Conservation (phyloP, 208 protist species). For the Porcisia deanei region DNA sequence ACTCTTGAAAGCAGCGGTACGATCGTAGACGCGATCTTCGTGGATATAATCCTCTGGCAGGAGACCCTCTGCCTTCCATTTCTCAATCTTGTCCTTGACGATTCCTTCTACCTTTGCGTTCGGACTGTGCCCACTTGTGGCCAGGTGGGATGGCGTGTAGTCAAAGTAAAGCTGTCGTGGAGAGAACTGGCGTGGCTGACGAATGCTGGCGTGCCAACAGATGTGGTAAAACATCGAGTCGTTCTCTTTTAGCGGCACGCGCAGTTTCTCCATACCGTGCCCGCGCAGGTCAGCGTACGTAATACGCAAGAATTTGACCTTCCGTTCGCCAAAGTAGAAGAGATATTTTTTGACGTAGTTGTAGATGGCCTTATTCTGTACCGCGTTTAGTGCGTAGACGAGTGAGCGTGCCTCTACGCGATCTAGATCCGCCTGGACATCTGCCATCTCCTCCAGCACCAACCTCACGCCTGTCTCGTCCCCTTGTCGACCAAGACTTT, state of each 20-base stretch:
- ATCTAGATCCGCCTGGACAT: constrained; percentile 86
- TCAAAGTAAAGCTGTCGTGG: constrained; percentile 92
- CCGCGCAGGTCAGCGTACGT: constrained; percentile 85
- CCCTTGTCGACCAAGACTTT: constrained; percentile 75
- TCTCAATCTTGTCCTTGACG: constrained; percentile 91
- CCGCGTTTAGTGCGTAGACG: constrained; percentile 80
- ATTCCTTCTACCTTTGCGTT: constrained; percentile 91
- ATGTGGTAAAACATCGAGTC: constrained; percentile 92
- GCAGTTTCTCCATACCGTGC: constrained; percentile 79
- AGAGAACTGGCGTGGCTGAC: constrained; percentile 80
- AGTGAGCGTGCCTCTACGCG: constrained; percentile 77
- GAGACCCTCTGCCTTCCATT: constrained; percentile 90
- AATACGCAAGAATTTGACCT: constrained; percentile 85
- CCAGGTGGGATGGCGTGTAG: constrained; percentile 75
- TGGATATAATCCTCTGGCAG: constrained; percentile 89
- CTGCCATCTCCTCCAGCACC: constrained; percentile 86
- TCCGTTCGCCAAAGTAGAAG: constrained; percentile 86
- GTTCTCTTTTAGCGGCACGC: constrained; percentile 79
- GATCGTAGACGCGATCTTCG: constrained; percentile 86
- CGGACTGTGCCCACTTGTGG: constrained; percentile 46
- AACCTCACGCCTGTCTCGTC: constrained; percentile 75
- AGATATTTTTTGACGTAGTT: constrained; percentile 88
- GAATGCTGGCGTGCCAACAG: constrained; percentile 85
- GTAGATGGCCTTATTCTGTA: constrained; percentile 74
- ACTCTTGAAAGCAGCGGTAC: constrained; percentile 77